Evolutionary conservation across 257 asterid genomes (phyloP).

Genomic region (Solanum rostratum): DNA sequence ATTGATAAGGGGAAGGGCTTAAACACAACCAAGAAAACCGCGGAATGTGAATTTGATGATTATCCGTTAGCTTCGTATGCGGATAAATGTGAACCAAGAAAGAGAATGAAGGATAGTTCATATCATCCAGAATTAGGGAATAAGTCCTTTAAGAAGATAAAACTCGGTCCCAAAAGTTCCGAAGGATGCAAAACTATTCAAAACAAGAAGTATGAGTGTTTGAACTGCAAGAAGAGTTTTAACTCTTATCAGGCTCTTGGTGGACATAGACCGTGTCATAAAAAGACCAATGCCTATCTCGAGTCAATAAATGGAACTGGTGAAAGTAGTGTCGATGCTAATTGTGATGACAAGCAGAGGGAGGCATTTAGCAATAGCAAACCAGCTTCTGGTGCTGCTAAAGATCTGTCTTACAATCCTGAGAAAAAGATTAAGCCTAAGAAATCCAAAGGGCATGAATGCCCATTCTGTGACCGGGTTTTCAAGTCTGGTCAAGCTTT

Average conservation of each 20-base stretch:
- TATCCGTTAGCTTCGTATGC: constrained; percentile 5
- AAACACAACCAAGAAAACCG: constrained; percentile 10
- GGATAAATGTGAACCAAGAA: constrained; percentile 26
- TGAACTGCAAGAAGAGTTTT: constrained; percentile 75
- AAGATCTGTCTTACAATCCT: constrained; percentile 14
- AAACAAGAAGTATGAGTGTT: constrained; percentile 66
- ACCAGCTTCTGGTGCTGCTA: constrained; percentile 20
- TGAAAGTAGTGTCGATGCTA: constrained; percentile 52
- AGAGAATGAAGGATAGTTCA: constrained; percentile 19
- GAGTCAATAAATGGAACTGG: constrained; percentile 48
- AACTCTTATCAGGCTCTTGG: constrained; percentile 90
- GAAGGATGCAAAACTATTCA: constrained; percentile 12
- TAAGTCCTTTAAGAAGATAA: constrained; percentile 18
- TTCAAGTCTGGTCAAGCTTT: constrained; percentile 95
- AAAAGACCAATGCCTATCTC: constrained; percentile 19
- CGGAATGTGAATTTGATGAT: constrained; percentile 16
- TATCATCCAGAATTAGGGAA: constrained; percentile 21
- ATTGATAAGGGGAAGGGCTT: constrained; percentile 21
- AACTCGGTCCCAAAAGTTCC: constrained; percentile 13
- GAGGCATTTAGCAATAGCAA: constrained; percentile 31
- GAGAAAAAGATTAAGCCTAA: constrained; percentile 35
- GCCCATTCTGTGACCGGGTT: constrained; percentile 67
- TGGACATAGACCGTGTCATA: constrained; percentile 94
- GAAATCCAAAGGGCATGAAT: constrained; percentile 55
- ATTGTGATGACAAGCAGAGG: constrained; percentile 21